These are phyloP conservation scores for Lavandula angustifolia DNA, from an alignment of 257 asterid genomes.

Conservation along the genomic window DNA sequence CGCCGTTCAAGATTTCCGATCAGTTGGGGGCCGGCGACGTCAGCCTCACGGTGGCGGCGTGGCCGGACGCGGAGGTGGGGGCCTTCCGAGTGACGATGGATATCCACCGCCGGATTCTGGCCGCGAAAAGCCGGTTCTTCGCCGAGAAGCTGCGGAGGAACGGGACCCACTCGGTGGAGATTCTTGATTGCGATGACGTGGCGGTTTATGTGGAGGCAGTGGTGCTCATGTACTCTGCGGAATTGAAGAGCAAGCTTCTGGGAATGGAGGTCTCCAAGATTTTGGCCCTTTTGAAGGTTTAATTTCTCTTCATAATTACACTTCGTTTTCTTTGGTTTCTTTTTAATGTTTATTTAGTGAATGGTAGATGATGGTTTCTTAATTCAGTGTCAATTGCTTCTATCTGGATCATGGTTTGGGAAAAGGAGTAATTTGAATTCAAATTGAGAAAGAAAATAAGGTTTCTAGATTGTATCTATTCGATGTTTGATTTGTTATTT, in stretches of 20 bases:
- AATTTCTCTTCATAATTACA: neutral
- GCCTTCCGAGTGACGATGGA: conserved; percentile 58
- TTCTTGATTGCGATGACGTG: conserved; percentile 88
- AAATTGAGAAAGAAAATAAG: neutral
- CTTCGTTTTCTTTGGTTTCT: neutral
- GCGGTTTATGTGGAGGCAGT: conserved; percentile 78
- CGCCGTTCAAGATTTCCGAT: conserved; percentile 46
- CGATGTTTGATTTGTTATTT: neutral
- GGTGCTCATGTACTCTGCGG: conserved; percentile 76
- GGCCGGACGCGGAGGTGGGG: conserved; percentile 36
- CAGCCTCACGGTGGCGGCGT: conserved; percentile 65
- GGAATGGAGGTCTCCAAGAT: conserved; percentile 65
- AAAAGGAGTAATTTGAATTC: conserved; percentile 8
- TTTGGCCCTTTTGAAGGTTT: conserved; percentile 77
- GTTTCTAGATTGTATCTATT: conserved; percentile 1
- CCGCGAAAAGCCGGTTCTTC: conserved; percentile 69
- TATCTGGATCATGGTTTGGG: conserved; percentile 13
- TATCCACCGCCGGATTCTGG: conserved; percentile 72
- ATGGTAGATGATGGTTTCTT: conserved; percentile 2
- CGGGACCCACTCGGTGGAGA: conserved; percentile 82
- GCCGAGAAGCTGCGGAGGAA: conserved; percentile 67
- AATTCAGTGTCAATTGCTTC: conserved; percentile 1
- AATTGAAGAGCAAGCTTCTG: conserved; percentile 60
- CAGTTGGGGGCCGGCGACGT: conserved; percentile 61
- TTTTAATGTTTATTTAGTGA: conserved; percentile 4